Percentiles rank a stretch among this genome's conserved stretches.
Conservation (phyloP, 2,329 filamentous ascomycete genomes). For the Stachybotrys chlorohalonatus region DNA sequence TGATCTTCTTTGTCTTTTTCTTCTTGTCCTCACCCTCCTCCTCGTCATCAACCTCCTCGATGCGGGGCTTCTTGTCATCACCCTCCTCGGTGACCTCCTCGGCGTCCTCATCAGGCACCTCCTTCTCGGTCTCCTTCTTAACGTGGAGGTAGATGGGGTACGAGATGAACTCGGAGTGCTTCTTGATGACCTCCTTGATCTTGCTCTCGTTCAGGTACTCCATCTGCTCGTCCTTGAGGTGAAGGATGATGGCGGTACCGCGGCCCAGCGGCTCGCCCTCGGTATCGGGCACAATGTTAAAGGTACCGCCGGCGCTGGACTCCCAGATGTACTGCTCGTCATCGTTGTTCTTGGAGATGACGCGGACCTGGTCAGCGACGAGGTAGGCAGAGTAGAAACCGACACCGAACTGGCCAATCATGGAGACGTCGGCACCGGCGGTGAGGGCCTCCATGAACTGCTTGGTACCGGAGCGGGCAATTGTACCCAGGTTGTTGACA, state of each 20-base stretch:
- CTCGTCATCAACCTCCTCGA: constrained; percentile 83
- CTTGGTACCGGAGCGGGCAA: constrained; percentile 98
- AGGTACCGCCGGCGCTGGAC: constrained; percentile 93
- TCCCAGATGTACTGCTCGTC: constrained; percentile 99
- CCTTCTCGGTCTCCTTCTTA: constrained; percentile 96
- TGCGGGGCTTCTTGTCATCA: constrained; percentile 91
- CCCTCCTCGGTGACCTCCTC: constrained; percentile 59
- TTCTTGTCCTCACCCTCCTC: constrained; percentile 84
- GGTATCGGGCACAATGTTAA: constrained; percentile 84
- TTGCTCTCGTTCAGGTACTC: constrained; percentile 98
- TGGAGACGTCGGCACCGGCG: constrained; percentile 97
- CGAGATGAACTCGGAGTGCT: constrained; percentile 99
- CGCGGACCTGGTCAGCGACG: constrained; percentile 90
- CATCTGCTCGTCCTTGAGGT: constrained; percentile 98
- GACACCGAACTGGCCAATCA: constrained; percentile 99
- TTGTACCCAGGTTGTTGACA: constrained; percentile 99
- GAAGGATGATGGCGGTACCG: constrained; percentile 95
- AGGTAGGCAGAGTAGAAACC: constrained; percentile 99
- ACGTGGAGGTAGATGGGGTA: constrained; percentile 99
- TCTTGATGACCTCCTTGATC: constrained; percentile 99
- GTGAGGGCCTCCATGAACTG: constrained; percentile 99
- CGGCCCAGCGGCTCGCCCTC: constrained; percentile 86
- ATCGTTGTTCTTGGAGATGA: constrained; percentile 98
- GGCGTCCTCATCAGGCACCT: constrained; percentile 93
- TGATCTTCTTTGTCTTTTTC: constrained; percentile 98